Evolutionary conservation across 148 eudicot genomes (phyloP).

Genomic region (Hydrangea macrophylla): DNA sequence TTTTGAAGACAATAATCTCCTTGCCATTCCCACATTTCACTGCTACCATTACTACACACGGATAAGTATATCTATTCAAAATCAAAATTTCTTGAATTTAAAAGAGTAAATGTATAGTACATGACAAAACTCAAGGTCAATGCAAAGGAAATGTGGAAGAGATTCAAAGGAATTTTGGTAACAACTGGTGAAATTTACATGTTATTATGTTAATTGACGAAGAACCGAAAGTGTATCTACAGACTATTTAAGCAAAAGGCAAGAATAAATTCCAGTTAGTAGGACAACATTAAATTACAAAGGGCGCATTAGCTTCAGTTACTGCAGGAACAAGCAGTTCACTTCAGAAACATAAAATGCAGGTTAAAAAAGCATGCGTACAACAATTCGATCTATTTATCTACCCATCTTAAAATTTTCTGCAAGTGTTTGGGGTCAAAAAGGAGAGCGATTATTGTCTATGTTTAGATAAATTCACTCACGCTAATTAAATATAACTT

Average conservation of each 20-base stretch:
- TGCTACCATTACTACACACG: slow-evolving; percentile 15
- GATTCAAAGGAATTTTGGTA: neutral
- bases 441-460: neutral
- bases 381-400: no score
- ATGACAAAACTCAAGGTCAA: neutral
- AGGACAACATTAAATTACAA: neutral
- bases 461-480: neutral
- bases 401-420: no score
- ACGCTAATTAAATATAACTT: no score
- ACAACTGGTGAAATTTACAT: neutral
- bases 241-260: neutral
- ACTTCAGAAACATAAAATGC: neutral
- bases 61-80: neutral
- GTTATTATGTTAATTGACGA: no score
- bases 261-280: no score
- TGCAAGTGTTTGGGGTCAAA: neutral
- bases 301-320: neutral
- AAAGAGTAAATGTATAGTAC: neutral
- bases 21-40: slow-evolving; percentile 63
- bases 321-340: neutral
- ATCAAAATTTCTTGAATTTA: neutral
- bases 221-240: neutral
- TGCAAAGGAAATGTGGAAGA: neutral
- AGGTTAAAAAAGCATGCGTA: neutral
- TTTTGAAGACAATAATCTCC: slow-evolving; percentile 35